These are phyloP conservation scores for Pachysolen tannophilus DNA, from an alignment of 805 yeast species.

Conservation along the genomic window DNA sequence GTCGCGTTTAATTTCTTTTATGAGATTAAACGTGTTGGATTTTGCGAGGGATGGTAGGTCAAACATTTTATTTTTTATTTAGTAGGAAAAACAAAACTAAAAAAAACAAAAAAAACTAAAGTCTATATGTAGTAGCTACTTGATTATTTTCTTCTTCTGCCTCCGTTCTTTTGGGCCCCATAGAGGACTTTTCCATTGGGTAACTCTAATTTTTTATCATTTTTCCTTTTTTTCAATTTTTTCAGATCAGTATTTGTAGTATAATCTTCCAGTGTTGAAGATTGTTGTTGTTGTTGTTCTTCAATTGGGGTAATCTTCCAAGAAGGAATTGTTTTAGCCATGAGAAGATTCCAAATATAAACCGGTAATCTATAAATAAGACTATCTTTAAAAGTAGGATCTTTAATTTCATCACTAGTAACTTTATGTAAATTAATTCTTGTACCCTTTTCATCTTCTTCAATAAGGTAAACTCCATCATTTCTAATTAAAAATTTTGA, in stretches of 20 bases:
- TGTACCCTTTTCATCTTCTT: constrained; percentile 25
- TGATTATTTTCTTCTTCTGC: constrained; percentile 5
- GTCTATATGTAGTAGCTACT: too few relatives aligned
- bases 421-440: constrained; percentile 26
- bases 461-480: constrained; percentile 52
- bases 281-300: constrained; percentile 10
- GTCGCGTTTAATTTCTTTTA: constrained; percentile 27
- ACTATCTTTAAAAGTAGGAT: constrained; percentile 43
- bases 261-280: constrained; percentile 5
- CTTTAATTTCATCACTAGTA: constrained; percentile 38
- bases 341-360: constrained; percentile 33
- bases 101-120: too few relatives aligned
- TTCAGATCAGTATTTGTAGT: constrained; percentile 15
- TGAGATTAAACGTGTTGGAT: constrained; percentile 29
- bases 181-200: constrained; percentile 56
- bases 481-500: constrained; percentile 47
- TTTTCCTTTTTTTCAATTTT: constrained; percentile 25
- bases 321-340: constrained; percentile 27
- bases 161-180: constrained; percentile 8
- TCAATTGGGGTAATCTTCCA: constrained; percentile 1
- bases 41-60: constrained; percentile 64
- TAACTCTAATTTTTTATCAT: constrained; percentile 38
- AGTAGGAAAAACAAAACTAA: too few relatives aligned
- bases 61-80: constrained; percentile 27
- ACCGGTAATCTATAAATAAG: constrained; percentile 34